Base-by-base conservation (phyloP, 176 grass and related monocot species). In the barley (Hordeum vulgare) region DNA sequence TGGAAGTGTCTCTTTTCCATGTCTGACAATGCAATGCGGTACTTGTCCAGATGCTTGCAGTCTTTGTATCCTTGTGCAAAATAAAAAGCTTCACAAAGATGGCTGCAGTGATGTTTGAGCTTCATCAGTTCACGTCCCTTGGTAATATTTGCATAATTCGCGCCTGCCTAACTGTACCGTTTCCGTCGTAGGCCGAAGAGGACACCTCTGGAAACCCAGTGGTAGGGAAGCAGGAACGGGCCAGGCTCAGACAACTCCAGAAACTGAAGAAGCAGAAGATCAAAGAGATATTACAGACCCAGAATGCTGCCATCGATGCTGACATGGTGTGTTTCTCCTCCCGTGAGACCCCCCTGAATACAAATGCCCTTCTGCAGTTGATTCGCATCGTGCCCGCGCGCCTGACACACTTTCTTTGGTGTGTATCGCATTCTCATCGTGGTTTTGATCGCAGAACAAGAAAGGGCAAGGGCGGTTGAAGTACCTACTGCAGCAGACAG, bases 401-500 rank as follows among this genome's bases (percentile, higher is more conserved):
- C 26, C 26, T 71, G 13, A 44, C 15, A 6, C 34, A 58, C 26
- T 28, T 76, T 59, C 54, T 64, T 70, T 5, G 69, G 17, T 72
- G 10, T 41, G 5, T 70, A 41, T n/a, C 80, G 29, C 45, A 58
- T 86, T 74, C 33, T 74, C n/a, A 35, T 75, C 44, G 4, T 7
- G 20, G 53, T 28, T 44, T 66, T 86, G 41, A 79, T 73, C 1
- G 69, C 84, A 97, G 95, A 97, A 97, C 87, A 94, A 90, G 28
- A 97, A 92, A 44, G 95, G 95, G 31, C 91, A 94, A 80, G 95
- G 95, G 37, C 95, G 92, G 18, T 71, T 97, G 61, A 97, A 92
- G 72, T 97, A 94, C 67, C 81, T 97, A 34, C 88, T 97, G 35
- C 90, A 97, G 61, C 95, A 97, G 86, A 97, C 95, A 71, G 92